Evolutionary conservation across 1,284 basidiomycete species (phyloP), one percentile per base, ranked within the genome.

Genomic region (Heterobasidion parviporum): DNA sequence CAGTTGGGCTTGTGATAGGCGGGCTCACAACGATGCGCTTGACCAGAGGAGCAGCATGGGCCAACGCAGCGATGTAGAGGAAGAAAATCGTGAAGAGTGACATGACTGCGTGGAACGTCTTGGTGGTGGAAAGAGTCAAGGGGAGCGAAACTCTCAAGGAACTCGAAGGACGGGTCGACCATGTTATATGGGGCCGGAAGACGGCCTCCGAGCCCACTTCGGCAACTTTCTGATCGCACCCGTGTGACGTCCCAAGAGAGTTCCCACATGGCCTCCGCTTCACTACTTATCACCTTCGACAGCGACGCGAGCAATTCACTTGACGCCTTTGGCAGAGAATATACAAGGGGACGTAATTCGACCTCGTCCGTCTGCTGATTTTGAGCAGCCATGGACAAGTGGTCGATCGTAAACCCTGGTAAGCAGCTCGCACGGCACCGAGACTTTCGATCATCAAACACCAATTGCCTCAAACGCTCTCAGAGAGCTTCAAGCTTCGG

Each of bases 1-100:
- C 70, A 20, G 71, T 74, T n/a, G 84, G 85, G 57, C 65, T 76
- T 15, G 75, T 81, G 65, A 87, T 80, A 36, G 73, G 77, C 1
- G 85, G 85, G 38, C 63, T 70, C 38, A 77, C 74, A 15, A 83
- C 81, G 58, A 81, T 79, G 57, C 82, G 74, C 60, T 62, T 58
- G 34, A 57, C 65, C 36, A 82, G 62, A 10, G 79, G 81, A 10
- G 65, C 56, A 20, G 69, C 66, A 62, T 54, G 32, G 58, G 58
- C 49, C 16, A 56, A 48, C 6, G 53, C 50, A 38, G 59, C 43
- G 38, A 53, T 3, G 33, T 16, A 56, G 26, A 62, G 53, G 34
- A 57, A 48, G 50, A 56, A 49, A n/a, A 60, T 43, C 32, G 61
- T 50, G 50, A 58, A 36, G 44, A 44, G 50, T 7, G 26, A 34